These are phyloP conservation scores for Mimosa pudica DNA, from an alignment of 306 rosid species.

Conservation along the genomic window DNA sequence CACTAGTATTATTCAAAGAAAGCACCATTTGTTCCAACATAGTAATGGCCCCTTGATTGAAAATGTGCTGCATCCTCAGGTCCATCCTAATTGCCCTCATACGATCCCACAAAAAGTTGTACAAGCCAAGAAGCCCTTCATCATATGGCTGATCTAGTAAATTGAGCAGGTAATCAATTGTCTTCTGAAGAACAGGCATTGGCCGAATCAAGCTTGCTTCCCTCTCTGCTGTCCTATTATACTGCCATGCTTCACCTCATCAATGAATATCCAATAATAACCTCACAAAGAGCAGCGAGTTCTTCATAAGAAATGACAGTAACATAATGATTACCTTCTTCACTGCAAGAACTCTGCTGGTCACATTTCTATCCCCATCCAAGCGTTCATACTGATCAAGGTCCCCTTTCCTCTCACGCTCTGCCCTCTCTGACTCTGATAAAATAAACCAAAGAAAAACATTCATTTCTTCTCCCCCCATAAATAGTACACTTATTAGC, in stretches of 20 bases:
- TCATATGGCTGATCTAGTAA: slow-evolving; percentile 82
- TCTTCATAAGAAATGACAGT: slow-evolving; percentile 19
- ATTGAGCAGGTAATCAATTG: slow-evolving; percentile 74
- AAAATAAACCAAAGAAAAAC: slow-evolving; percentile 36
- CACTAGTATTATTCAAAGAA: slow-evolving; percentile 32
- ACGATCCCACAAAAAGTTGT: slow-evolving; percentile 98
- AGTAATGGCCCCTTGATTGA: slow-evolving; percentile 74
- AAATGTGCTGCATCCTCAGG: slow-evolving; percentile 96
- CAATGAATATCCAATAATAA: slow-evolving; percentile 6
- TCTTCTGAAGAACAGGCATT: slow-evolving; percentile 77
- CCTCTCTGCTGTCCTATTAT: slow-evolving; percentile 97
- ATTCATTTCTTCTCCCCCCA: slow-evolving; percentile 17
- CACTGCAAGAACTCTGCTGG: slow-evolving; percentile 80
- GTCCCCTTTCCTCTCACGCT: slow-evolving; percentile 98
- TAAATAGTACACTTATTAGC: slow-evolving; percentile 18
- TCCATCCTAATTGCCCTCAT: slow-evolving; percentile 99
- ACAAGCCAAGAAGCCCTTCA: slow-evolving; percentile 73
- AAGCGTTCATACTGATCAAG: slow-evolving; percentile 90
- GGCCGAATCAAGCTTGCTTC: slow-evolving; percentile 93
- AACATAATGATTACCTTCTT: slow-evolving; percentile 68
- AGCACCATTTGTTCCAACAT: slow-evolving; percentile 96
- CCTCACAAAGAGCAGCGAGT: slow-evolving; percentile 5
- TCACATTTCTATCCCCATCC: slow-evolving; percentile 94
- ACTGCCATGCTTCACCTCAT: slow-evolving; percentile 52
- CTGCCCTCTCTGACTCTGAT: slow-evolving; percentile 89